Conservation (phyloP, 2,329 filamentous ascomycete species). For the Tolypocladium paradoxum region DNA sequence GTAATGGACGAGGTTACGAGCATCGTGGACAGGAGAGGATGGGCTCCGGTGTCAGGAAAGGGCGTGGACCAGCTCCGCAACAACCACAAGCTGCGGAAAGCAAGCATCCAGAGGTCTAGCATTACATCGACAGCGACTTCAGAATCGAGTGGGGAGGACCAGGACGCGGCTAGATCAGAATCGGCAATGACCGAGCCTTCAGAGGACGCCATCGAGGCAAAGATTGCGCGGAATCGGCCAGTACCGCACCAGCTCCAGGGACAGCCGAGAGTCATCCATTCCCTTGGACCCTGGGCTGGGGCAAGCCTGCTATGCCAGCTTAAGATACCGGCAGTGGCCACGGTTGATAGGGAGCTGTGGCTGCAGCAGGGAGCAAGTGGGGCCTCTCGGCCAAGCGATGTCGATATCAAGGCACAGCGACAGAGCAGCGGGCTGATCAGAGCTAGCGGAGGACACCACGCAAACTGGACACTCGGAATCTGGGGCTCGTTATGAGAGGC, state of each 20-base stretch:
- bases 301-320: conserved; percentile 60
- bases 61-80: conserved; percentile 44
- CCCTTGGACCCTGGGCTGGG: conserved; percentile 64
- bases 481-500: conserved; percentile 41
- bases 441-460: conserved; percentile 25
- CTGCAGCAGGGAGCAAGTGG: conserved; percentile 54
- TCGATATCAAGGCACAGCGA: conserved; percentile 47
- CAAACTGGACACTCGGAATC: conserved; percentile 50
- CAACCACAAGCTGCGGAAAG: conserved; percentile 30
- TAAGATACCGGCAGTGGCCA: conserved; percentile 56
- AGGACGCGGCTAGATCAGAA: conserved; percentile 10
- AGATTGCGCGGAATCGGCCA: conserved; percentile 22
- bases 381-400: conserved; percentile 47
- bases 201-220: conserved; percentile 24
- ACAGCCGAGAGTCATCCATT: conserved; percentile 53
- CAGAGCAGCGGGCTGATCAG: conserved; percentile 46
- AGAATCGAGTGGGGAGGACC: conserved; percentile 13
- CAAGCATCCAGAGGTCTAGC: conserved; percentile 8
- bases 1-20: conserved; percentile 63
- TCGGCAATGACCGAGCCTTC: conserved; percentile 13
- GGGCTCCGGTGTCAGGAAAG: conserved; percentile 66
- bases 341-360: conserved; percentile 63
- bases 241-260: conserved; percentile 39
- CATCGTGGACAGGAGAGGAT: conserved; percentile 59
- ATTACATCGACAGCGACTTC: conserved; percentile 11